These are phyloP conservation scores for Cytospora piceae DNA, from an alignment of 2,329 filamentous ascomycete genomes.

Conservation along the genomic window DNA sequence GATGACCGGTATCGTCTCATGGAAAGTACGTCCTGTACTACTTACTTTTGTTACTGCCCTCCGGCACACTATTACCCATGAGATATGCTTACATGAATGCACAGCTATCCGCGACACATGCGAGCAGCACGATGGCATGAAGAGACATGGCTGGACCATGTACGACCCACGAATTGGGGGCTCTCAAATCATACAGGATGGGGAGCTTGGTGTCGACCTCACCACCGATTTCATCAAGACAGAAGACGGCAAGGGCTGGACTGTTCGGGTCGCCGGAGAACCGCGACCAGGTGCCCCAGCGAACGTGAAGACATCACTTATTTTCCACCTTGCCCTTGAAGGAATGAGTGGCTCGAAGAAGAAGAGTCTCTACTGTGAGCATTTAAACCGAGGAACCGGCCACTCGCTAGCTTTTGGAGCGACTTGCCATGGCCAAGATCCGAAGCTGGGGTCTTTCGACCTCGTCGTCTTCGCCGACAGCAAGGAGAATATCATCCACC, in stretches of 20 bases:
- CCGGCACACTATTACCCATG: neutral
- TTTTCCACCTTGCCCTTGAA: slow-evolving; percentile 67
- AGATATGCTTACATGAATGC: slow-evolving; percentile 15
- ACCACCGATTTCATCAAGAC: slow-evolving; percentile 74
- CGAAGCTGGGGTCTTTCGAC: slow-evolving; percentile 63
- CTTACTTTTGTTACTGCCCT: neutral
- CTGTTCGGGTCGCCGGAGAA: slow-evolving; percentile 64
- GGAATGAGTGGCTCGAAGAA: slow-evolving; percentile 55
- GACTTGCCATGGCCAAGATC: slow-evolving; percentile 57
- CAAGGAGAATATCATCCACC: slow-evolving; percentile 59
- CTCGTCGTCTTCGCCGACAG: slow-evolving; percentile 60
- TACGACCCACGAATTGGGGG: slow-evolving; percentile 70
- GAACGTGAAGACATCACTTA: slow-evolving; percentile 55
- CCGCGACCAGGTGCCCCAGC: slow-evolving; percentile 59
- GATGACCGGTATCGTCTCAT: slow-evolving; percentile 48
- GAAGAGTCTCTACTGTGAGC: slow-evolving; percentile 21
- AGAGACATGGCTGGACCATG: slow-evolving; percentile 71
- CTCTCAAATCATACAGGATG: slow-evolving; percentile 67
- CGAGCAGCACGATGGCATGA: slow-evolving; percentile 70
- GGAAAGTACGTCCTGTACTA: slow-evolving; percentile 27
- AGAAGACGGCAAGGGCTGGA: slow-evolving; percentile 68
- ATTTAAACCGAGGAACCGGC: slow-evolving; percentile 14
- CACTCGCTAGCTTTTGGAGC: slow-evolving; percentile 50
- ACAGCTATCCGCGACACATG: slow-evolving; percentile 69
- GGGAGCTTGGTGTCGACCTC: slow-evolving; percentile 66